Conservation (phyloP, 768 basidiomycete species). For the Lentinula sp. region DNA sequence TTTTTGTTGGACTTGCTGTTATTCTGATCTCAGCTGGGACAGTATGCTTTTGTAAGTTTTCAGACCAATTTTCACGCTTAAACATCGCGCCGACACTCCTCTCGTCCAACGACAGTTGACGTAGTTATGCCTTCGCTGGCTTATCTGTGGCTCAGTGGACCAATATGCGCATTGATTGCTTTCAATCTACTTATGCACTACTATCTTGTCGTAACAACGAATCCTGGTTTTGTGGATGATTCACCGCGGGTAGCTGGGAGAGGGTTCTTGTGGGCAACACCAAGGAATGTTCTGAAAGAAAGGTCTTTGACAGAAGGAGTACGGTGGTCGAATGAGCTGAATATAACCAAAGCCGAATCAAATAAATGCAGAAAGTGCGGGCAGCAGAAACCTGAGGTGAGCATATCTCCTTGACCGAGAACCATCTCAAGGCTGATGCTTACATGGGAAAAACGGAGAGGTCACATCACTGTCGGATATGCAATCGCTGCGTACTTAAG, state of each 20-base stretch:
- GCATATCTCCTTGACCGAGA: constrained; percentile 13
- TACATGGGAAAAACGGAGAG: constrained; percentile 42
- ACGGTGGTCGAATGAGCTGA: constrained; percentile 41
- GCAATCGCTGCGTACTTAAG: constrained; percentile 84
- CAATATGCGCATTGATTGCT: constrained; percentile 69
- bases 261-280: constrained; percentile 54
- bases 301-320: constrained; percentile 34
- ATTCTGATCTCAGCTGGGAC: constrained; percentile 63
- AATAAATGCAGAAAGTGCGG: constrained; percentile 69
- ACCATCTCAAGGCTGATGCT: neutral
- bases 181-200: constrained; percentile 79
- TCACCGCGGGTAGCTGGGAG: constrained; percentile 32
- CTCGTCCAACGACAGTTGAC: constrained; percentile 49
- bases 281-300: constrained; percentile 19
- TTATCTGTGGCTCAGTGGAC: constrained; percentile 52
- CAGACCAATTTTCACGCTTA: neutral
- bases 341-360: constrained; percentile 46
- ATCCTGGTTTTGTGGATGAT: constrained; percentile 77
- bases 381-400: constrained; percentile 70
- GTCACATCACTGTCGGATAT: constrained; percentile 90
- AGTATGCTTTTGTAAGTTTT: constrained; percentile 72
- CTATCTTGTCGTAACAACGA: constrained; percentile 73
- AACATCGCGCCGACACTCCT: neutral
- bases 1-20: constrained; percentile 81
- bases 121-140: constrained; percentile 66